Evolutionary conservation across 2,329 filamentous ascomycete genomes (phyloP), one percentile per base, ranked within the genome.

Genomic region (Cladosporium sp.): DNA sequence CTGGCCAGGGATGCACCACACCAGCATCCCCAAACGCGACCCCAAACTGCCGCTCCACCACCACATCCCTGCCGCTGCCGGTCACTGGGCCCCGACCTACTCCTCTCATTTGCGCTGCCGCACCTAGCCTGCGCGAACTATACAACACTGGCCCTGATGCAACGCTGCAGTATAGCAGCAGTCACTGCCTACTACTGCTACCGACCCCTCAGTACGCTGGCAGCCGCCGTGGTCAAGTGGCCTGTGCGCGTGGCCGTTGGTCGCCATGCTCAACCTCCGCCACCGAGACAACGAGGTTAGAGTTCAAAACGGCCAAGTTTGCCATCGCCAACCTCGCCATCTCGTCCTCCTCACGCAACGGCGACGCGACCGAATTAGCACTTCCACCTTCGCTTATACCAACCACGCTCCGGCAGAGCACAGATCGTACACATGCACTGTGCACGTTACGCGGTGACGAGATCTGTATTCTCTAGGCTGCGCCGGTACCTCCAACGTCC

Each of bases 191-290:
- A 13, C 1, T 37, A 8, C 35, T 8, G n/a, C 35, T n/a, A 11
- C 34, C 4, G 35, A 14, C 35, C 13, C 35, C 35, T 38, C 35
- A 14, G 9, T 38, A 2, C 14, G 16, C 10, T 28, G 22, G 22
- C 22, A 28, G 22, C 22, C 22, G 22, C 22, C 22, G 22, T 1
- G 4, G 48, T 50, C 48, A 50, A 16, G 10, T 16, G 48, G 48
- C 19, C 48, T 35, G 48, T 43, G 48, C 48, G 28, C 48, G 40
- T 43, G 48, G 32, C 40, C 48, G 48, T 43, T 50, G 46, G 22
- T 28, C 22, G 22, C 40, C 48, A 31, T 50, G 40, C 31, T 18
- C 40, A 43, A 40, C 19, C 11, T 14, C n/a, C 10, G n/a, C 35
- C 8, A 38, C 16, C 38, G 32, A 43, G 40, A 16, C 48, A 50